Base-by-base conservation (phyloP, 306 rosid genomes). In the Cucurbita maxima region DNA sequence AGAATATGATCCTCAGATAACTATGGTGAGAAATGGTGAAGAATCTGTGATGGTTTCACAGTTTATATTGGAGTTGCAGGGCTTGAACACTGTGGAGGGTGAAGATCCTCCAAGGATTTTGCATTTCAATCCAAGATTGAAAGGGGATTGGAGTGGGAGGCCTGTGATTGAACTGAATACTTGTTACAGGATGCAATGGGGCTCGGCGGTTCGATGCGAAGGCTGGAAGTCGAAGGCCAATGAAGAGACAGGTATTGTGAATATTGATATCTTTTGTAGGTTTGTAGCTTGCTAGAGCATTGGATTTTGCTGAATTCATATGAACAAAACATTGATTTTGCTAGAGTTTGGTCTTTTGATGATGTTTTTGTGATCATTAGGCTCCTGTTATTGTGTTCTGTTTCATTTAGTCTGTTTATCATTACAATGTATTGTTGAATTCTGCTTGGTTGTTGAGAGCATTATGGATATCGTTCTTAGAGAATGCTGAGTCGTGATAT, bases 141-240 rank as follows among this genome's bases (percentile, higher is more conserved):
- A 43, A 41, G 99, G 99, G 34, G 99, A 94, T 83, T 94, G 99
- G 99, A 88, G 96, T 67, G 90, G 88, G 15, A 91, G 69, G 66
- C 97, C 97, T 2, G 96, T 94, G 20, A 83, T 94, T 78, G 99
- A 94, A 84, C 84, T 81, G 18, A 94, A 94, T 72, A 91, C 97
- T 9, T 91, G 99, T 82, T 94, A 94, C 56, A 76, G 99, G 72
- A 90, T 90, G 99, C 99, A 94, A 74, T 94, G 99, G 99, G 97
- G 96, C 0, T 57, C 91, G 6, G 81, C 99, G 3, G 76, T 81
- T 50, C 85, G 99, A 5, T 94, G 99, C 57, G 95, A 94, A 72
- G 97, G 99, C 8, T 94, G 95, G 97, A 89, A 84, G 78, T 89
- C 99, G 0, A 86, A 83, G 74, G 97, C 97, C 73, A 92, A 86